Evolutionary conservation across 352 stramenopile species (phyloP), one percentile per base, ranked within the genome.

Genomic region (Globisporangium cystogenes): DNA sequence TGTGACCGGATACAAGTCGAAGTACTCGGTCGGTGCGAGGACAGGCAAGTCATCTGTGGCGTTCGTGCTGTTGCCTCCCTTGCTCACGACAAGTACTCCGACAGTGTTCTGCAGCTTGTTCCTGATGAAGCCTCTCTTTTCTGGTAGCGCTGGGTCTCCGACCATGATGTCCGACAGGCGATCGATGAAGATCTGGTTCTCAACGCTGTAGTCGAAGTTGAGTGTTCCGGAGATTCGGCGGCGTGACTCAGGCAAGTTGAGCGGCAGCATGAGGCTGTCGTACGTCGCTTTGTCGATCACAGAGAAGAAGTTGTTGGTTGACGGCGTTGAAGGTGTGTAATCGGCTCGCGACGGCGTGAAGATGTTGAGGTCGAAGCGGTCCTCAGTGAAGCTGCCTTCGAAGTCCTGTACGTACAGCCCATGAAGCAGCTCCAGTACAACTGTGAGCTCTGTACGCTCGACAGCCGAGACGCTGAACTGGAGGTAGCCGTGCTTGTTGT

Each of bases 401-500:
- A 98, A 99, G 37, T 98, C 90, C 23, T 74, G 67, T 43, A 98
- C 92, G 53, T 97, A 98, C 31, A 93, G 72, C 6, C 95, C 96
- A 57, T 98, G 87, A 16, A 98, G 50, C 27, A 99, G 76, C 68
- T 99, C 95, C 3, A 98, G 64, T 2, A 87, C 80, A 36, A 98
- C 68, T 1, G 91, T 97, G 16, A 99, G 40, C 39, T 98, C 74
- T 0, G 90, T 76, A 31, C 79, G 60, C 36, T 77, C 76, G 7
- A 98, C 53, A 0, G 89, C 86, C 20, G 76, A 62, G 35, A 99
- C 73, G 41, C 76, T 87, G 45, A 98, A 84, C 64, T 98, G 94
- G 14, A 98, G 58, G 36, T 96, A 82, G 0, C 74, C 75, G 69
- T 99, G 95, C 64, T 98, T 99, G 67, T 98, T 95, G 59, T 99